These are phyloP conservation scores for Physcomitrium patens DNA, from an alignment of 225 moss, liverwort and hornwort genomes.

Conservation along the genomic window DNA sequence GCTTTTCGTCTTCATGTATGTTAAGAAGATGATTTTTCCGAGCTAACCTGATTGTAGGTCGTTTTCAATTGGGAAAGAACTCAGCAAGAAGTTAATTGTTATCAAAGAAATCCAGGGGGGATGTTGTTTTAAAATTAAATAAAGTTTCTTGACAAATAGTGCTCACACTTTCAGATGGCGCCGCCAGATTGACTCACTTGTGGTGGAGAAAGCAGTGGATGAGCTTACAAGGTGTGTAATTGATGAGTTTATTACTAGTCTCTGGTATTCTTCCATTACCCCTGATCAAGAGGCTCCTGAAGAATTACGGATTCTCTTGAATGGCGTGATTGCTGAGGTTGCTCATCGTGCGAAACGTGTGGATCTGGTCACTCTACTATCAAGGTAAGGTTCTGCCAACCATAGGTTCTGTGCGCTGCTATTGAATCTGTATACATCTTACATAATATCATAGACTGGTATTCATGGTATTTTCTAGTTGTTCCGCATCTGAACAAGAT, in stretches of 20 bases:
- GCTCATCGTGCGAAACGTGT: slow-evolving; percentile 53
- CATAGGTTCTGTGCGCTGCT: neutral
- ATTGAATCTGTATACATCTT: neutral
- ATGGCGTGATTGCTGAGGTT: slow-evolving; percentile 63
- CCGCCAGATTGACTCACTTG: slow-evolving; percentile 55
- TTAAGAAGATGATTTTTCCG: neutral
- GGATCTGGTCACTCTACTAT: slow-evolving; percentile 55
- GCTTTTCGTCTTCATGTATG: neutral
- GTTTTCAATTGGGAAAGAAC: neutral
- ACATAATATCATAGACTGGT: slow-evolving; percentile 13
- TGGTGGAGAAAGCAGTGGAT: slow-evolving; percentile 65
- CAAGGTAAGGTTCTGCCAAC: slow-evolving; percentile 41
- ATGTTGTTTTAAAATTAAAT: slow-evolving; percentile 1
- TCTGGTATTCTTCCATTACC: slow-evolving; percentile 59
- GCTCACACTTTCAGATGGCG: slow-evolving; percentile 61
- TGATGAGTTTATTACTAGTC: slow-evolving; percentile 59
- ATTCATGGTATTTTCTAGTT: neutral
- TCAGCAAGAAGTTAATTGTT: slow-evolving; percentile 14
- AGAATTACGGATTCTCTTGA: slow-evolving; percentile 63
- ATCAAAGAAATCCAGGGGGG: neutral
- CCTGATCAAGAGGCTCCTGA: slow-evolving; percentile 60
- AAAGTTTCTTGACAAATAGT: slow-evolving; percentile 19
- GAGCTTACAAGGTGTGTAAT: slow-evolving; percentile 58
- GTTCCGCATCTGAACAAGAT: slow-evolving; percentile 5
- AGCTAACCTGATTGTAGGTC: neutral